A percentile compares a stretch with the other conserved stretches of the same genome.
phyloP scores from a whole-genome alignment of 257 asterid genomes.

The Scutellaria baicalensis region DNA sequence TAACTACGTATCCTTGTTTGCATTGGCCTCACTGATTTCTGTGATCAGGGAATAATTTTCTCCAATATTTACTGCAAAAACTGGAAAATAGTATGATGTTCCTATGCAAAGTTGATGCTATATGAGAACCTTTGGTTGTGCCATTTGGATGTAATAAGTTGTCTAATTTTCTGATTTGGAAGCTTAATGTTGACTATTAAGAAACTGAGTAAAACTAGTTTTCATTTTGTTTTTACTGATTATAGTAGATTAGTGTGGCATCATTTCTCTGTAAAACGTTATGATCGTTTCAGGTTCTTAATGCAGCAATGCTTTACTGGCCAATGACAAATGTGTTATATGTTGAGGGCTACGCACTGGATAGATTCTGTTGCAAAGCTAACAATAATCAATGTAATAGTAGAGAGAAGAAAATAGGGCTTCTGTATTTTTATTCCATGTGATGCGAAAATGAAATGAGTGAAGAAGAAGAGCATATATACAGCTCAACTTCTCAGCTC shows the following conservation, averaged over 20 bases:
- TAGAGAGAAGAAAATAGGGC: too few species aligned
- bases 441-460: too few species aligned
- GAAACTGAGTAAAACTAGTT: not conserved
- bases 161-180: not conserved
- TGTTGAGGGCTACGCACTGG: slow-evolving; percentile 93
- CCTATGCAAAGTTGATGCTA: not conserved
- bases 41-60: not conserved
- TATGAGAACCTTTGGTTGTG: not conserved
- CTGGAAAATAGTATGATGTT: too few species aligned
- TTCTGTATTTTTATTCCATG: too few species aligned
- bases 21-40: not conserved
- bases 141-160: not conserved
- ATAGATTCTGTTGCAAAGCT: too few species aligned
- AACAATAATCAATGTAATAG: too few species aligned
- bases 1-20: not conserved
- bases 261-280: slow-evolving; percentile 18
- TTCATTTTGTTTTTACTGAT: not conserved
- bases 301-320: slow-evolving; percentile 99
- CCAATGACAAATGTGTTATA: slow-evolving; percentile 79
- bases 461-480: too few species aligned
- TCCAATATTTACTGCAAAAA: not conserved
- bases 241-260: not conserved
- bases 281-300: slow-evolving; percentile 74
- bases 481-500: too few species aligned
- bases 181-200: not conserved